phyloP scores from a whole-genome alignment of 2,329 filamentous ascomycete genomes.

The Fusarium sublunatum region DNA sequence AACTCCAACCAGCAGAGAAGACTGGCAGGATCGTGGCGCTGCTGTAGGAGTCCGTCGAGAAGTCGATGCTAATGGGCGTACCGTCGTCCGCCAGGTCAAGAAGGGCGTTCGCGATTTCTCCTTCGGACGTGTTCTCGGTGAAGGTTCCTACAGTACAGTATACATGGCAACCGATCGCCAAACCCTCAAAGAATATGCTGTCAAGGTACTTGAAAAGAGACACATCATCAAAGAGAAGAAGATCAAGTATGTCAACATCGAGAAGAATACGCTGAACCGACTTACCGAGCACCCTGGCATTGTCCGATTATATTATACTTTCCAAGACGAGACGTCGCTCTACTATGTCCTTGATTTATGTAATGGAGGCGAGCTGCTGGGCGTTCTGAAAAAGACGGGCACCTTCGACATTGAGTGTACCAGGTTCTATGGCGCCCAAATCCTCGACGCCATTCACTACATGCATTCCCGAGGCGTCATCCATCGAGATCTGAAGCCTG shows the following conservation, averaged over 20 bases:
- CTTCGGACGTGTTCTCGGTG: slow-evolving; percentile 89
- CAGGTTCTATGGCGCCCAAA: slow-evolving; percentile 93
- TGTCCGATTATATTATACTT: slow-evolving; percentile 97
- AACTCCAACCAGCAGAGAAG: slow-evolving; percentile 75
- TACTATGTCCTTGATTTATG: slow-evolving; percentile 98
- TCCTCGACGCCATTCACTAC: slow-evolving; percentile 94
- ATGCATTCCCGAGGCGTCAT: slow-evolving; percentile 98
- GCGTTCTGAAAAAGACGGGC: slow-evolving; percentile 91
- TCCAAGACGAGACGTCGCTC: slow-evolving; percentile 94
- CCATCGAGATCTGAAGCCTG: slow-evolving; percentile 94
- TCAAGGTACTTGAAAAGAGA: slow-evolving; percentile 97
- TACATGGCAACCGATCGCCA: slow-evolving; percentile 92
- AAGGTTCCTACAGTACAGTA: slow-evolving; percentile 98
- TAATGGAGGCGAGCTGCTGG: slow-evolving; percentile 89
- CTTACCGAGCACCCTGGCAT: slow-evolving; percentile 97
- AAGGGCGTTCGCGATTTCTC: slow-evolving; percentile 98
- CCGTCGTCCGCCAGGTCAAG: slow-evolving; percentile 85
- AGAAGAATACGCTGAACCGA: slow-evolving; percentile 96
- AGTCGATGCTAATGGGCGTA: slow-evolving; percentile 84
- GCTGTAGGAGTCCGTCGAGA: slow-evolving; percentile 85
- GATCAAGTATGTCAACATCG: slow-evolving; percentile 99
- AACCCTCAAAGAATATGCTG: slow-evolving; percentile 94
- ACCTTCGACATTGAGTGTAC: slow-evolving; percentile 97
- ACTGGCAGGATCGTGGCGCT: slow-evolving; percentile 97
- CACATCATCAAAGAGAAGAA: slow-evolving; percentile 99